Conservation (phyloP, 306 rosid species). For the Ormosia semicastrata region DNA sequence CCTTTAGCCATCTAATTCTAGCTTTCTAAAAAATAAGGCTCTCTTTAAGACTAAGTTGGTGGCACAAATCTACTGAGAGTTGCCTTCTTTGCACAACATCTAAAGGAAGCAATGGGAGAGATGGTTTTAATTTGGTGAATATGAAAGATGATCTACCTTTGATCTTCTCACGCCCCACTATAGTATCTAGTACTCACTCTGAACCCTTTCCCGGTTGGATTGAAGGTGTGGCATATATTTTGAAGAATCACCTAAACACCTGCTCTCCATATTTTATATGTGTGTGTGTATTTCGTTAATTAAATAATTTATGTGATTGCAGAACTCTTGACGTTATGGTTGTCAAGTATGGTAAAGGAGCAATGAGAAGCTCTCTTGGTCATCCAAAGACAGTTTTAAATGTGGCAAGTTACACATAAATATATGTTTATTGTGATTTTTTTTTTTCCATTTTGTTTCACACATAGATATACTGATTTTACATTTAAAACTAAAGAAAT, state of each 20-base stretch:
- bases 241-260: background rate
- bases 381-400: constrained; percentile 7
- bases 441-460: background rate
- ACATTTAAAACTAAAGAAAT: background rate
- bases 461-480: too few species aligned
- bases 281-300: background rate
- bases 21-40: too few species aligned
- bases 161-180: constrained; percentile 29
- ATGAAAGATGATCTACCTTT: background rate
- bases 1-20: too few species aligned
- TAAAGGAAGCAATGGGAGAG: constrained; percentile 53
- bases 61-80: too few species aligned
- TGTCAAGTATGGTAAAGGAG: constrained; percentile 34
- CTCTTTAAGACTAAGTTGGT: too few species aligned
- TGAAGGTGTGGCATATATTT: constrained; percentile 34
- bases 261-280: too few species aligned
- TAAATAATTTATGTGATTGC: background rate
- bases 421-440: background rate
- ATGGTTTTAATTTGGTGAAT: constrained; percentile 20
- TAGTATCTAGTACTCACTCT: constrained; percentile 18
- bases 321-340: constrained; percentile 32
- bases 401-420: constrained; percentile 7
- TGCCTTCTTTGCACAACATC: too few species aligned
- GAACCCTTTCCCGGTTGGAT: constrained; percentile 55
- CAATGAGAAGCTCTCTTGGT: constrained; percentile 22